These are phyloP conservation scores for Amanita phalloides DNA, from an alignment of 768 basidiomycete species.

Conservation along the genomic window DNA sequence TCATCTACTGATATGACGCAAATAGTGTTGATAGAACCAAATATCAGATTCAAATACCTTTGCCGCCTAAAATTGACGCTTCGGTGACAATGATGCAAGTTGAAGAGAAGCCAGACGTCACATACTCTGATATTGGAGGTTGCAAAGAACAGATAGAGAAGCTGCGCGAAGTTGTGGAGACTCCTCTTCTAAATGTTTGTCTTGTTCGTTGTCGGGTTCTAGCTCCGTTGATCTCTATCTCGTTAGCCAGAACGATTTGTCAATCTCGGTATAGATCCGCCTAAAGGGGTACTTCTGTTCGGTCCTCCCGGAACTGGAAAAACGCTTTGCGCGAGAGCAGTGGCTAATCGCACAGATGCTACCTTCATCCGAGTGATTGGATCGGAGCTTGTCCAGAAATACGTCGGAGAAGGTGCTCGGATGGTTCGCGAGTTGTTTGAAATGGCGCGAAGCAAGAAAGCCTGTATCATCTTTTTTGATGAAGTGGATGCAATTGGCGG, in stretches of 20 bases:
- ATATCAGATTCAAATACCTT: constrained; percentile 97
- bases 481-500: constrained; percentile 98
- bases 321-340: constrained; percentile 95
- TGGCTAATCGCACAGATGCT: constrained; percentile 96
- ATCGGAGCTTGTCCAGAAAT: constrained; percentile 99
- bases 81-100: constrained; percentile 99
- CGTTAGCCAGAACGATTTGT: constrained; percentile 95
- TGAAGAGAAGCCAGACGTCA: constrained; percentile 96
- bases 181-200: constrained; percentile 84
- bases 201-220: neutral
- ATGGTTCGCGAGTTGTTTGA: constrained; percentile 99
- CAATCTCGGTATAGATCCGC: constrained; percentile 96
- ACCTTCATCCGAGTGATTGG: constrained; percentile 99
- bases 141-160: constrained; percentile 99
- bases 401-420: constrained; percentile 96
- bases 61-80: constrained; percentile 98
- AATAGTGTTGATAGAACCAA: constrained; percentile 86
- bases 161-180: constrained; percentile 95
- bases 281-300: constrained; percentile 93
- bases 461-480: constrained; percentile 99
- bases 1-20: constrained; percentile 5
- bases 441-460: constrained; percentile 98
- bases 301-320: constrained; percentile 98
- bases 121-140: constrained; percentile 95
- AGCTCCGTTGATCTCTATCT: constrained; percentile 10